Base-by-base conservation (phyloP, 2,329 filamentous ascomycete genomes). In the Pezicula neosporulosa region DNA sequence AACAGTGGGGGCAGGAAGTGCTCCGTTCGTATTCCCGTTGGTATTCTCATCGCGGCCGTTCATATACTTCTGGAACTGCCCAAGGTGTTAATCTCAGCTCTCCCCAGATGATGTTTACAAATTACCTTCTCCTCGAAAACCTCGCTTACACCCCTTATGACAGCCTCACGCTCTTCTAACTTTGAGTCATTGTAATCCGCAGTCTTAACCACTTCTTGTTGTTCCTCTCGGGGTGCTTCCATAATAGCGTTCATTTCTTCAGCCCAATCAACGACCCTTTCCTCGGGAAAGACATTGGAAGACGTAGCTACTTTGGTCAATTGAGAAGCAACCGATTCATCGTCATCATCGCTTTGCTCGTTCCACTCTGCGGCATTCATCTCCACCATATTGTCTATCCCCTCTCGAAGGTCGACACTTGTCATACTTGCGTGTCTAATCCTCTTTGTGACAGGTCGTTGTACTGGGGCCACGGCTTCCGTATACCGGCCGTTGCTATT, bases 351-450 rank as follows among this genome's bases (percentile, higher is more conserved):
- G 19, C n/a, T 39, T 15, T 16, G 37, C 12, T 60, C 58, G 44
- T 62, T 58, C 61, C 61, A 63, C 43, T 57, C 54, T 7, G 53
- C 49, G 43, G 59, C 61, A 53, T 62, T 60, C 16, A 38, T 39
- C 1, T 30, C 35, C 37, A 58, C 60, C 18, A 60, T n/a, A 9
- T 43, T 43, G 37, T 60, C 55, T 9, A 60, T 33, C 5, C 46
- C 45, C 35, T 48, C 51, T 2, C 47, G 35, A 7, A 38, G n/a
- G 19, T 47, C 50, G 4, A 52, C 33, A 43, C 46, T 51, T 21
- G 48, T 42, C 9, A 16, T 43, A 33, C 33, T 13, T 9, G 8
- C 27, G 10, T 45, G n/a, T 48, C 44, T 27, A 2, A 19, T 1
- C 19, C 6, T 9, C 16, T 47, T 44, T 13, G 21, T 28, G 6